Evolutionary conservation across 345 rosid species (phyloP), one percentile per base, ranked within the genome.

Genomic region (Aurinia saxatilis): DNA sequence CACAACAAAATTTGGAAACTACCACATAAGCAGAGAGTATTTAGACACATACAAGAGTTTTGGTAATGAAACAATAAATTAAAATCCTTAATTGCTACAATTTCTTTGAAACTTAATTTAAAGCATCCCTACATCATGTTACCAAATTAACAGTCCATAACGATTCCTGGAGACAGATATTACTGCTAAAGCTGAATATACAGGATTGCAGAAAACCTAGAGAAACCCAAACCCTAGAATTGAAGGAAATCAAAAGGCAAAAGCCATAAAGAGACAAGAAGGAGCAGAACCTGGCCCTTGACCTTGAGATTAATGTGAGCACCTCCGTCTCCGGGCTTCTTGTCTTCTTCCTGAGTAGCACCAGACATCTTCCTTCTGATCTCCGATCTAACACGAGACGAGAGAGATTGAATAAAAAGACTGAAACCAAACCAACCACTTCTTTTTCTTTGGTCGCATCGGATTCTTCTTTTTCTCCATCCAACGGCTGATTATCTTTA

Each of bases 281-380:
- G 9, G 65, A 17, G 29, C 15, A 10, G 30, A 50, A 90, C 97
- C 97, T 90, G 95, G 48, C 95, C 90, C 72, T 90, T 86, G 66
- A 90, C 97, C 59, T 90, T 90, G 70, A 90, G 97, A 37, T 87
- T 87, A 77, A 90, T 86, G 71, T 87, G 95, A 40, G 79, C 91
- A 16, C 85, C 66, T 60, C 82, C 84, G 25, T 84, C 95, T 60
- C 57, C 71, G 33, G 90, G 95, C 79, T 90, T 87, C 92, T 90
- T 87, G 42, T 80, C 97, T 66, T 81, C 85, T 71, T 83, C 90
- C 57, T 67, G 80, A 31, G 68, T 77, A 3, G 76, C 58, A n/a
- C n/a, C n/a, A 41, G 85, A 81, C 88, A 81, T 83, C 33, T 47
- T 71, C 7, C 8, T 14, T 54, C n/a, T 13, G 38, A 69, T 52